Evolutionary conservation across 345 rosid species (phyloP).

Genomic region (Syzygium aromaticum): DNA sequence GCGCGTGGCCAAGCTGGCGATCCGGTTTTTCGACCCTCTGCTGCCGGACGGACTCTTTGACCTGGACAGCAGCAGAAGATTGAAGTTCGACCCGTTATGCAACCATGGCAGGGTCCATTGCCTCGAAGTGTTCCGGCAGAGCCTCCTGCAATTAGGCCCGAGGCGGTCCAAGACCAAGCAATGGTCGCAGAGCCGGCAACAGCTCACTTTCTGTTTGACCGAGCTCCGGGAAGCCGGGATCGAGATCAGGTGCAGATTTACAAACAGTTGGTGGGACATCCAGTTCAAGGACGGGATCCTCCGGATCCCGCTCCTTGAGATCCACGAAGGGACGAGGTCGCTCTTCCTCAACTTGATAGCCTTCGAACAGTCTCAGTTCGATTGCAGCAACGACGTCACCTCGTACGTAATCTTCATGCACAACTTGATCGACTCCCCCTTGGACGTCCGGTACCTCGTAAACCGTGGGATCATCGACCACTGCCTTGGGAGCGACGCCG

Average conservation of each 20-base stretch:
- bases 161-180: constrained; percentile 31
- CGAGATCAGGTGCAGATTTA: constrained; percentile 39
- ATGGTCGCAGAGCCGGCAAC: constrained; percentile 47
- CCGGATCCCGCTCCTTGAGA: constrained; percentile 48
- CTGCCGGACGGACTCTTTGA: not conserved
- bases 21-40: constrained; percentile 66
- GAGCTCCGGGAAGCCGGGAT: constrained; percentile 63
- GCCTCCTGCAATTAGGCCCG: constrained; percentile 50
- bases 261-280: constrained; percentile 39
- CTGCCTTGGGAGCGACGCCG: constrained; percentile 78
- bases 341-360: constrained; percentile 32
- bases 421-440: constrained; percentile 69
- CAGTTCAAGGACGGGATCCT: constrained; percentile 58
- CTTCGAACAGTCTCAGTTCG: constrained; percentile 4
- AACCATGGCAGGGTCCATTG: constrained; percentile 57
- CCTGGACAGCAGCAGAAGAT: not conserved
- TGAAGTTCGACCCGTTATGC: constrained; percentile 40
- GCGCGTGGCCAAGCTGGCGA: constrained; percentile 40
- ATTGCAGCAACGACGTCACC: constrained; percentile 62
- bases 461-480: constrained; percentile 61
- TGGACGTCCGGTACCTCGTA: constrained; percentile 67
- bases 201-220: constrained; percentile 54
- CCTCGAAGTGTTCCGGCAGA: constrained; percentile 55
- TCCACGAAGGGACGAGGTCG: constrained; percentile 80
- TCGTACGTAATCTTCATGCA: constrained; percentile 85